Conservation (phyloP, 2,329 filamentous ascomycete species). For the Bertia moriformis region DNA sequence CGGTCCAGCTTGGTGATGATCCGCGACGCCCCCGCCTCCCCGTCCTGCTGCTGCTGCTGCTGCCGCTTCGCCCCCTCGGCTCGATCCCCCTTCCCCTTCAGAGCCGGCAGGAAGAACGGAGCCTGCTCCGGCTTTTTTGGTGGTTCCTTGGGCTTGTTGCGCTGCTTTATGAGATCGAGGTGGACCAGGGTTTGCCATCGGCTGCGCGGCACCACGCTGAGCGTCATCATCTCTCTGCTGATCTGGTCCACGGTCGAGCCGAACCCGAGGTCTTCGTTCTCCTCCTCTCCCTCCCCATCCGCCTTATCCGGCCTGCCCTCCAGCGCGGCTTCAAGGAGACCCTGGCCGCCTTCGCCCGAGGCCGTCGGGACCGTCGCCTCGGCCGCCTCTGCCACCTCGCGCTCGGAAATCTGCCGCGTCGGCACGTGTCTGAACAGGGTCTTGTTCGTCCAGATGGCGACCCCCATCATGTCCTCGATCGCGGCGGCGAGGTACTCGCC, state of each 20-base stretch:
- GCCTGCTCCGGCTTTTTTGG: conserved; percentile 87
- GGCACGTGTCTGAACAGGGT: conserved; percentile 79
- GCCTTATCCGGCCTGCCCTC: too few species aligned
- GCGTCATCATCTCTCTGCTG: conserved; percentile 25
- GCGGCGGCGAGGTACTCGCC: conserved; percentile 92
- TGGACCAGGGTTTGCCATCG: not conserved
- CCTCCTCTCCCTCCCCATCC: conserved; percentile 28
- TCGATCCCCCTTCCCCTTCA: conserved; percentile 20
- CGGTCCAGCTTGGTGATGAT: too few species aligned
- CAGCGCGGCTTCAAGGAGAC: conserved; percentile 64
- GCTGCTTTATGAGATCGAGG: conserved; percentile 28
- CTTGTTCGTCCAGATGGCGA: conserved; percentile 94
- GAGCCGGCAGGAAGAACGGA: conserved; percentile 79
- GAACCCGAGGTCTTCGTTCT: conserved; percentile 36
- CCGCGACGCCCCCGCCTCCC: too few species aligned
- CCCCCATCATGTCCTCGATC: conserved; percentile 66
- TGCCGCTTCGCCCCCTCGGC: too few species aligned
- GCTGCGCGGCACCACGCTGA: not conserved
- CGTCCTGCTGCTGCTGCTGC: too few species aligned
- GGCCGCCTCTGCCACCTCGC: conserved; percentile 58
- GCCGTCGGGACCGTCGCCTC: conserved; percentile 55
- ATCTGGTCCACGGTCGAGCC: conserved; percentile 60
- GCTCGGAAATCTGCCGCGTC: conserved; percentile 69
- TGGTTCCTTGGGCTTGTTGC: conserved; percentile 85
- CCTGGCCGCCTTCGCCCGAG: conserved; percentile 69